Evolutionary conservation across 352 stramenopile genomes (phyloP).

Genomic region (Saprolegnia parasitica): DNA sequence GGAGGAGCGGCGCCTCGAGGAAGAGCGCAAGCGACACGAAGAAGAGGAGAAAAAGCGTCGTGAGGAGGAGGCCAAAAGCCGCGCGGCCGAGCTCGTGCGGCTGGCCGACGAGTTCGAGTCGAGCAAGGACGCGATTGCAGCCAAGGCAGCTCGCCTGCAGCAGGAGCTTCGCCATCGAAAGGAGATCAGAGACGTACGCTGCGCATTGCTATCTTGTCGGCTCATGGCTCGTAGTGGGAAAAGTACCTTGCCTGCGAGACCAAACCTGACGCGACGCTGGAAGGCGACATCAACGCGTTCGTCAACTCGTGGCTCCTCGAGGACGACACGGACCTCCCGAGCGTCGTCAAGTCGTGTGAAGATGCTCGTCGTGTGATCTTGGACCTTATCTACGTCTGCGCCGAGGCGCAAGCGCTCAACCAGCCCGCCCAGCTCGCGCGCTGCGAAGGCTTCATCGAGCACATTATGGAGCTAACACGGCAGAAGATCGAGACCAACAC

Average conservation of each 20-base stretch:
- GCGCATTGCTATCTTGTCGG: not conserved
- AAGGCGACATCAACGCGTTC: conserved; percentile 80
- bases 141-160: conserved; percentile 51
- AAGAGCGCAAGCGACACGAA: conserved; percentile 56
- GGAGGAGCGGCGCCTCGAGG: conserved; percentile 65
- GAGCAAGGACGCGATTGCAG: conserved; percentile 48
- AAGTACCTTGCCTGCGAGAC: conserved; percentile 71
- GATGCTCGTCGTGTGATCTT: conserved; percentile 56
- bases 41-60: conserved; percentile 51
- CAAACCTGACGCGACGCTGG: conserved; percentile 55
- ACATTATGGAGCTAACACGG: conserved; percentile 51
- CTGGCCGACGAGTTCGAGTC: conserved; percentile 50
- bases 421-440: conserved; percentile 39
- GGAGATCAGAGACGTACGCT: conserved; percentile 52
- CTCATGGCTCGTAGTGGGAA: conserved; percentile 43
- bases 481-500: conserved; percentile 65
- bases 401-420: conserved; percentile 52
- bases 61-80: conserved; percentile 60
- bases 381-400: conserved; percentile 52
- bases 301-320: conserved; percentile 73
- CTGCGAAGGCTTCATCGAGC: conserved; percentile 42
- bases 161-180: conserved; percentile 60
- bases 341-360: conserved; percentile 48
- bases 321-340: conserved; percentile 40
- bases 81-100: conserved; percentile 57